A percentile compares a stretch with the other conserved stretches of the same genome.
phyloP scores from a whole-genome alignment of 1,139 yeast species.

The Pichia cactophila region DNA sequence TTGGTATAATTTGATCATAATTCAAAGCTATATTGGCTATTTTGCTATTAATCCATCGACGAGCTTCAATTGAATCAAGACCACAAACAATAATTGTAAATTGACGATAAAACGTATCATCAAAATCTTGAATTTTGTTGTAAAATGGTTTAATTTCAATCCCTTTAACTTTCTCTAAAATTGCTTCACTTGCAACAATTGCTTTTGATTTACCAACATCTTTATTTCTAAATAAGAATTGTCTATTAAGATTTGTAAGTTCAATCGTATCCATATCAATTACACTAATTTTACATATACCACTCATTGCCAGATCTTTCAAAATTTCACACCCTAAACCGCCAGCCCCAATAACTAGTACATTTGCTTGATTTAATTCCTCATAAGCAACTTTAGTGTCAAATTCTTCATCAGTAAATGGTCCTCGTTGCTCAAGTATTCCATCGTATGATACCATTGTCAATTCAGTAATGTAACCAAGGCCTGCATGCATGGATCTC shows the following conservation, averaged over 20 bases:
- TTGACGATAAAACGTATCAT: slow-evolving; percentile 53
- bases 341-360: slow-evolving; percentile 81
- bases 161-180: slow-evolving; percentile 39
- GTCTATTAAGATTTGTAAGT: slow-evolving; percentile 83
- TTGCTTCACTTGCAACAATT: slow-evolving; percentile 61
- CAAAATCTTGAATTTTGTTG: slow-evolving; percentile 67
- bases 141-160: slow-evolving; percentile 50
- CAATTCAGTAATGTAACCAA: slow-evolving; percentile 1
- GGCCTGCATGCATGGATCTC: neutral
- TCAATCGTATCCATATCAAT: slow-evolving; percentile 97
- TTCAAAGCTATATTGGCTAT: slow-evolving; percentile 38
- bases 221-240: slow-evolving; percentile 68
- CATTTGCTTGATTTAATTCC: slow-evolving; percentile 30
- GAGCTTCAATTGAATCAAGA: slow-evolving; percentile 80
- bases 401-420: slow-evolving; percentile 26
- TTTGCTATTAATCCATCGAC: slow-evolving; percentile 85
- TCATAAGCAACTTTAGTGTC: slow-evolving; percentile 17
- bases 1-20: slow-evolving; percentile 50
- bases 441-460: slow-evolving; percentile 9
- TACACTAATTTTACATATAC: slow-evolving; percentile 67
- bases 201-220: slow-evolving; percentile 86
- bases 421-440: slow-evolving; percentile 19
- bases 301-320: slow-evolving; percentile 72
- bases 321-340: slow-evolving; percentile 93
- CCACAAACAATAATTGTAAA: slow-evolving; percentile 81